These are phyloP conservation scores for Neurospora pannonica DNA, from an alignment of 495 filamentous ascomycete genomes.

Conservation along the genomic window DNA sequence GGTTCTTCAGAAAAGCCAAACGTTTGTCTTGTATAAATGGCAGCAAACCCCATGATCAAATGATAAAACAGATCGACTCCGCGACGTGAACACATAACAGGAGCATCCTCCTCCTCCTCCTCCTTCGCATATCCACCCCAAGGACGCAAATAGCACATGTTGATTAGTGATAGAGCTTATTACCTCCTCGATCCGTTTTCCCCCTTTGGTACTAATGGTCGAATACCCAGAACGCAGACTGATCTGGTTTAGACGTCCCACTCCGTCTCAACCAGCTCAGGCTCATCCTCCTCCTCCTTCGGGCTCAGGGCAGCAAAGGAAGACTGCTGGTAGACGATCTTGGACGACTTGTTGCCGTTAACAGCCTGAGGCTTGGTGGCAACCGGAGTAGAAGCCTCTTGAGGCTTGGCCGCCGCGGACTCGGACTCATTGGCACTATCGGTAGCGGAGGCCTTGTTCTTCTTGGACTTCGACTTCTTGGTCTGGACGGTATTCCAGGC, in stretches of 20 bases:
- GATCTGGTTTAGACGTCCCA: slow-evolving; percentile 36
- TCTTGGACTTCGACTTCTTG: slow-evolving; percentile 50
- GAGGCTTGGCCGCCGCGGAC: slow-evolving; percentile 5
- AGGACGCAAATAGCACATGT: neutral
- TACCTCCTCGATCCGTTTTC: neutral
- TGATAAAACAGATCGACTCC: neutral
- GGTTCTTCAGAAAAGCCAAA: neutral
- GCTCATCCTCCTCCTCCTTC: slow-evolving; percentile 28
- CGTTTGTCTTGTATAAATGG: neutral
- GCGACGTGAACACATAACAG: neutral
- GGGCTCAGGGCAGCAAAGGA: slow-evolving; percentile 41
- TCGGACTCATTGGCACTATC: slow-evolving; percentile 22
- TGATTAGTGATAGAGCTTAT: neutral
- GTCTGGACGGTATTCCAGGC: slow-evolving; percentile 70
- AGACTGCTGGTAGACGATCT: slow-evolving; percentile 30
- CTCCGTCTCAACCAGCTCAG: slow-evolving; percentile 26
- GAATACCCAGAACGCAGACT: neutral
- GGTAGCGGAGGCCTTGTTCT: slow-evolving; percentile 27
- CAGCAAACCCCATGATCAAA: neutral
- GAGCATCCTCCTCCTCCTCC: neutral
- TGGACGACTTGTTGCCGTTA: slow-evolving; percentile 18
- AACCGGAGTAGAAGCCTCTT: slow-evolving; percentile 6
- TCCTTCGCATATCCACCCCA: neutral
- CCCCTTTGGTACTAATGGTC: neutral
- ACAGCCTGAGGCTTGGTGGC: slow-evolving; percentile 15